Percentiles rank a stretch among this genome's conserved stretches.
Evolutionary conservation across 2,329 filamentous ascomycete species (phyloP).

Genomic region (Fusarium guadeloupense): DNA sequence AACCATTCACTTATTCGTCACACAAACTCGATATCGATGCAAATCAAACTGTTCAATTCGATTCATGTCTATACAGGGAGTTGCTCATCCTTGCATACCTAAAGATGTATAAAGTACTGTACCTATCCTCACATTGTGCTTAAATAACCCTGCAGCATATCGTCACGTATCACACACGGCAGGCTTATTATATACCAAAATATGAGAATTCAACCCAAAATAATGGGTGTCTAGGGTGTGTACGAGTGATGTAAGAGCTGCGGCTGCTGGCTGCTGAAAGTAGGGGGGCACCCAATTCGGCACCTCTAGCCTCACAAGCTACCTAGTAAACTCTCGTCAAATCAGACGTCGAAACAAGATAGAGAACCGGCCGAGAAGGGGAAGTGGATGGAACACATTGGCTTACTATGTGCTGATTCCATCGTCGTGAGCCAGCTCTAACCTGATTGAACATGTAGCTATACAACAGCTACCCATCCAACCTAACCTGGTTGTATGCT

Average conservation of each 20-base stretch:
- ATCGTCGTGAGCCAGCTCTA: not conserved
- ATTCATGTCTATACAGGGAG: not conserved
- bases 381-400: constrained; percentile 21
- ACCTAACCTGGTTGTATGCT: not conserved
- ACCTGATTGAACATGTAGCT: too few species aligned
- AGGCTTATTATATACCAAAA: constrained; percentile 3
- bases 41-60: constrained; percentile 17
- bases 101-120: not conserved
- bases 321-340: constrained; percentile 8
- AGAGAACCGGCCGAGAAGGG: constrained; percentile 21
- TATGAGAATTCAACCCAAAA: constrained; percentile 10
- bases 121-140: not conserved
- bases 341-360: constrained; percentile 8
- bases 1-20: not conserved
- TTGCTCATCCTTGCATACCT: not conserved
- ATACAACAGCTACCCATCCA: not conserved
- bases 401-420: constrained; percentile 21
- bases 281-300: not conserved
- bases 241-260: constrained; percentile 10
- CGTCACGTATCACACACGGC: constrained; percentile 1
- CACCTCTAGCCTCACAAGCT: constrained; percentile 3
- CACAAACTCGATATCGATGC: constrained; percentile 9
- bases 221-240: constrained; percentile 27
- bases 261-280: constrained; percentile 1
- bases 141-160: constrained; percentile 5